Evolutionary conservation across 352 stramenopile species (phyloP).

Genomic region (Pythium coloratum): DNA sequence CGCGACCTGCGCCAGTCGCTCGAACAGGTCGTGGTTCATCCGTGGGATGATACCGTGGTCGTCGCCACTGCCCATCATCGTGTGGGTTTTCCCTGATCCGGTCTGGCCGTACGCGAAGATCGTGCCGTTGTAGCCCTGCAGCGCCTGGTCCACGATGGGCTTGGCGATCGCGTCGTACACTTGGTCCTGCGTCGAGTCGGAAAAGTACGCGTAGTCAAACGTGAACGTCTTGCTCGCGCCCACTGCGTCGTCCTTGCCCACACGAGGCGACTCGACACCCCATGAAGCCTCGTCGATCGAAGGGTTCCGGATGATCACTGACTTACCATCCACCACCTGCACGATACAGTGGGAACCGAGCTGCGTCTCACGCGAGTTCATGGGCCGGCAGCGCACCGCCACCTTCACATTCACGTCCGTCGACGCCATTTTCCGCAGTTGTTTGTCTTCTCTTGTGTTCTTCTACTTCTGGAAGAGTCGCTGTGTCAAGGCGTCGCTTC

Average conservation of each 20-base stretch:
- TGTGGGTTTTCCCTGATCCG: conserved; percentile 88
- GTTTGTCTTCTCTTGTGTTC: neutral
- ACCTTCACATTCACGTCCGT: conserved; percentile 90
- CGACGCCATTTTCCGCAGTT: conserved; percentile 17
- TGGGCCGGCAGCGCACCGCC: conserved; percentile 85
- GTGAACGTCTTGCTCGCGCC: conserved; percentile 54
- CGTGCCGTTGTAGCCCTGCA: conserved; percentile 92
- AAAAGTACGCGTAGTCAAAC: conserved; percentile 84
- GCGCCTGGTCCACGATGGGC: conserved; percentile 74
- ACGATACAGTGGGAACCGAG: conserved; percentile 55
- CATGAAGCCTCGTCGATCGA: conserved; percentile 10
- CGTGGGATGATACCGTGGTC: conserved; percentile 88
- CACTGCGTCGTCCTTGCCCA: neutral
- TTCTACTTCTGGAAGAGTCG: neutral
- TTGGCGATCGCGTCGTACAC: conserved; percentile 81
- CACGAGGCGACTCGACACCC: conserved; percentile 12
- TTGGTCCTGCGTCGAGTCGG: conserved; percentile 66
- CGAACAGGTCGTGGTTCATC: conserved; percentile 89
- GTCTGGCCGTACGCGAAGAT: conserved; percentile 92
- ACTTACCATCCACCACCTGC: conserved; percentile 55
- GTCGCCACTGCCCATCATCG: conserved; percentile 77
- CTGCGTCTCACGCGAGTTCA: conserved; percentile 79
- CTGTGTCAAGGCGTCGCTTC: neutral
- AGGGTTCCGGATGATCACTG: conserved; percentile 51
- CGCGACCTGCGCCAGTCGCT: conserved; percentile 38